Evolutionary conservation across 495 filamentous ascomycete genomes (phyloP).

Genomic region (Cercophora scortea): DNA sequence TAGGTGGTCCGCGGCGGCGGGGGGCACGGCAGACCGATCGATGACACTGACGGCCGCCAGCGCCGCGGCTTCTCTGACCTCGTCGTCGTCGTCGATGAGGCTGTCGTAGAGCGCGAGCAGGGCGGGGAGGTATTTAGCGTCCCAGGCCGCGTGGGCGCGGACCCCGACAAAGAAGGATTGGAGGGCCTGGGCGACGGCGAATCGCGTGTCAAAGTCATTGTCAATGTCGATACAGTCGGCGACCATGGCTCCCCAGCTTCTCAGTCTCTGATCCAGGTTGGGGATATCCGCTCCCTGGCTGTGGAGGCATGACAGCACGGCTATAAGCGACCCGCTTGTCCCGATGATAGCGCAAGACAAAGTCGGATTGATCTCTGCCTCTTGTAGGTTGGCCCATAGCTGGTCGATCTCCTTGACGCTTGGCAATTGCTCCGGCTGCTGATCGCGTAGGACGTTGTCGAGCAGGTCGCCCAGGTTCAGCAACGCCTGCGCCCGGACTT

Average conservation of each 20-base stretch:
- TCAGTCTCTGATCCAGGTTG: slow-evolving; percentile 17
- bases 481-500: slow-evolving; percentile 29
- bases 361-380: slow-evolving; percentile 31
- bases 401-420: slow-evolving; percentile 9
- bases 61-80: slow-evolving; percentile 64
- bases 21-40: slow-evolving; percentile 24
- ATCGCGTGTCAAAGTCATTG: slow-evolving; percentile 54
- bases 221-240: slow-evolving; percentile 31
- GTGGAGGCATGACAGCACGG: slow-evolving; percentile 11
- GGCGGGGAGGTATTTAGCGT: slow-evolving; percentile 32
- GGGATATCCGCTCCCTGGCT: background rate
- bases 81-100: slow-evolving; percentile 87
- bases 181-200: slow-evolving; percentile 43
- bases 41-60: slow-evolving; percentile 31
- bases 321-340: slow-evolving; percentile 36
- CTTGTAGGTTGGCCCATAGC: slow-evolving; percentile 24
- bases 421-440: slow-evolving; percentile 2
- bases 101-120: slow-evolving; percentile 42
- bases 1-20: slow-evolving; percentile 30
- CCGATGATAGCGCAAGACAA: slow-evolving; percentile 37
- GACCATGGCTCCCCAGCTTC: slow-evolving; percentile 38
- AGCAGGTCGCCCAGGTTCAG: slow-evolving; percentile 27
- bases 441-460: slow-evolving; percentile 12
- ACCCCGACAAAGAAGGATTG: slow-evolving; percentile 21
- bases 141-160: background rate